Base-by-base conservation (phyloP, 345 rosid genomes). In the Cardamine occulta region DNA sequence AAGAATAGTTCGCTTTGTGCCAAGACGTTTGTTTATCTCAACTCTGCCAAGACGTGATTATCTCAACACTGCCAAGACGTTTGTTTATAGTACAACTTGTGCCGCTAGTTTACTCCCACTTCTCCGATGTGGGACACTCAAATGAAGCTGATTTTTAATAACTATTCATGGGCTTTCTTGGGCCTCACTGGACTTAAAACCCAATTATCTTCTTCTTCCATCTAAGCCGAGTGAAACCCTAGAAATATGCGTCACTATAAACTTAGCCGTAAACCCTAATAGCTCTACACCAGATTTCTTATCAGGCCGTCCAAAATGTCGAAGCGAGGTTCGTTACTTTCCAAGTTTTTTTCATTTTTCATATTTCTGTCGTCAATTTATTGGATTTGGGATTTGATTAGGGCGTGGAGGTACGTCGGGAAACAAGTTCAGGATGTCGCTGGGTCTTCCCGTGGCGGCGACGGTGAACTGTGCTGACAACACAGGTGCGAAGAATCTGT, bases 401-500 rank as follows among this genome's bases (percentile, higher is more conserved):
- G 98, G 97, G 14, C 91, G 98, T 7, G 98, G 98, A 74, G 97
- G 98, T 11, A 80, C 95, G 2, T 96, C 97, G 0, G 98, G 97
- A n/a, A 94, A 87, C 89, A 94, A 91, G 80, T 94, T 94, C 80
- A 83, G 97, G 80, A 94, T 94, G 97, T 87, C 98, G 8, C 93
- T 91, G 78, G 97, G 98, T 94, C 85, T 94, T 44, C 98, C 98
- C 0, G 98, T 91, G 74, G 98, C 98, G 0, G 98, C 98, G 11
- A 94, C 98, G 0, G 96, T 94, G 74, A 91, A 94, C 89, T 94
- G 98, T 52, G 98, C 98, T 0, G 98, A 94, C 10, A 94, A 94
- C 88, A 94, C 96, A 0, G 97, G 98, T 5, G 97, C 98, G 1
- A 94, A 94, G 92, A 91, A 91, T 35, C 93, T 93, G 0, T 93